phyloP scores from a whole-genome alignment of 768 basidiomycete genomes.

The Calocybe cyanea region DNA sequence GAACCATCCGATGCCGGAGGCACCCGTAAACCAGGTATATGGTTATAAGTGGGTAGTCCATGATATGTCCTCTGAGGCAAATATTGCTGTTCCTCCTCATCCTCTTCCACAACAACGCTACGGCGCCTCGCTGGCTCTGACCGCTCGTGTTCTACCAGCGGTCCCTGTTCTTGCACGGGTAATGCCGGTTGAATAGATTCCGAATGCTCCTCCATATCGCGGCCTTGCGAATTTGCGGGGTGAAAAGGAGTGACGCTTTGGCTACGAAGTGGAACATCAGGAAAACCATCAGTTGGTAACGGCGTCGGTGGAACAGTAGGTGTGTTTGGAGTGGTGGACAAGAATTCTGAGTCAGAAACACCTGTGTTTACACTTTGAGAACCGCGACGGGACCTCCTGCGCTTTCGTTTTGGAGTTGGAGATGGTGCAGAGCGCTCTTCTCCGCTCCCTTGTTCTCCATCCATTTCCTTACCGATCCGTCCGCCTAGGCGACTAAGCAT shows the following conservation, averaged over 20 bases:
- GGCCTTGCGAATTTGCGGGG: conserved; percentile 27
- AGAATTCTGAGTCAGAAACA: conserved; percentile 49
- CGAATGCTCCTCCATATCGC: conserved; percentile 25
- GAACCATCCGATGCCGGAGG: conserved; percentile 53
- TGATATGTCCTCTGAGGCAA: conserved; percentile 37
- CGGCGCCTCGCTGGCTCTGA: conserved; percentile 44
- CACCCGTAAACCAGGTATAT: conserved; percentile 28
- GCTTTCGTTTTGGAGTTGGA: conserved; percentile 50
- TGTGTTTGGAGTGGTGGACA: conserved; percentile 54
- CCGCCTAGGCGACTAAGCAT: conserved; percentile 64
- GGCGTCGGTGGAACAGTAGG: conserved; percentile 54
- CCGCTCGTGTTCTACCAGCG: conserved; percentile 29
- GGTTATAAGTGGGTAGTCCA: conserved; percentile 34
- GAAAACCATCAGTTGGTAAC: conserved; percentile 37
- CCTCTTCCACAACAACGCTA: conserved; percentile 68
- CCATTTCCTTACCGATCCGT: conserved; percentile 54
- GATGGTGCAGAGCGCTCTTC: conserved; percentile 49
- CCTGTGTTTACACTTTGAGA: conserved; percentile 42
- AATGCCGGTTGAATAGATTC: conserved; percentile 18
- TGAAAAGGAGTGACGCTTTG: conserved; percentile 42
- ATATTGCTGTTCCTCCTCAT: conserved; percentile 52
- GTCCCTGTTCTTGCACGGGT: conserved; percentile 25
- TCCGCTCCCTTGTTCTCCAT: conserved; percentile 58
- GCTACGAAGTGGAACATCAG: conserved; percentile 31
- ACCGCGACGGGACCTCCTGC: conserved; percentile 51